phyloP scores from a whole-genome alignment of 805 yeast species.

The Suhomyces sp. region DNA sequence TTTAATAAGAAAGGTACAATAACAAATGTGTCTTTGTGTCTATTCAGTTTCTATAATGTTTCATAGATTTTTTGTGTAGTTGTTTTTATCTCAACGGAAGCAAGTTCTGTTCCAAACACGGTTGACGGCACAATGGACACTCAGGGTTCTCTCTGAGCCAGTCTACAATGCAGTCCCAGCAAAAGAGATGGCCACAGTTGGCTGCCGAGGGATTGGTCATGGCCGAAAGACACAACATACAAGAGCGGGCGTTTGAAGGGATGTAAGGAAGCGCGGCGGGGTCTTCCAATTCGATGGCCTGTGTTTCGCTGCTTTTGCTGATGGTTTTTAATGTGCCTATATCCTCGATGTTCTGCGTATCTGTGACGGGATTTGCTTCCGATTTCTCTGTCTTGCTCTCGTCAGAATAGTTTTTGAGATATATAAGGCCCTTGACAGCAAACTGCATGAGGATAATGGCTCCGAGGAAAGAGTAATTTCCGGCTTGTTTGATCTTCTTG shows the following conservation, averaged over 20 bases:
- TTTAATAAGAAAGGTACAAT: background rate
- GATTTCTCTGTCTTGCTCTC: background rate
- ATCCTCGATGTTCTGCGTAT: background rate
- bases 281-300: conserved; percentile 54
- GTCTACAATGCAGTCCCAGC: conserved; percentile 87
- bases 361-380: background rate
- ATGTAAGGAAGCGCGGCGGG: conserved; percentile 59
- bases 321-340: conserved; percentile 8
- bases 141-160: conserved; percentile 88
- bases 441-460: conserved; percentile 54
- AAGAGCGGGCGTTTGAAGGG: conserved; percentile 65
- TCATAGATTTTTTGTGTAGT: too few species aligned
- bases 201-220: conserved; percentile 85
- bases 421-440: conserved; percentile 40
- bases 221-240: conserved; percentile 78
- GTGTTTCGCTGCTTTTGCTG: conserved; percentile 6
- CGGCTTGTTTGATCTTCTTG: conserved; percentile 38
- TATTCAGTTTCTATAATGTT: too few species aligned
- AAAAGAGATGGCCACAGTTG: conserved; percentile 87
- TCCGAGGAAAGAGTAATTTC: conserved; percentile 77
- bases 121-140: conserved; percentile 88
- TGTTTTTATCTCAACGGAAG: conserved; percentile 48
- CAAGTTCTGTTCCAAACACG: conserved; percentile 58
- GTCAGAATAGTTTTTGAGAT: conserved; percentile 22
- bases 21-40: background rate